phyloP scores from a whole-genome alignment of 305 asterid species.

The Nicotiana rustica region DNA sequence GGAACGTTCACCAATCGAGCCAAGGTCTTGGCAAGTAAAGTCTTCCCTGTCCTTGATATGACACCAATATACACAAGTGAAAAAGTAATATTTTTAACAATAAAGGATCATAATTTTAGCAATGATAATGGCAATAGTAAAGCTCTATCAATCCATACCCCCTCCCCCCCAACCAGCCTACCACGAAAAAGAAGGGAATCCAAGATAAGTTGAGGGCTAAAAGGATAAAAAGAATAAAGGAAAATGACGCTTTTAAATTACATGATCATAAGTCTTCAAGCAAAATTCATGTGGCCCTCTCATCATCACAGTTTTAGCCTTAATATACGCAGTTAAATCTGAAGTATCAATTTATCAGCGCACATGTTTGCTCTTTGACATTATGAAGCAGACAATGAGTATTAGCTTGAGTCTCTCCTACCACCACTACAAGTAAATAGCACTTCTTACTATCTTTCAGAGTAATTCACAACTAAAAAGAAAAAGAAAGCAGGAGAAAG shows the following conservation, averaged over 20 bases:
- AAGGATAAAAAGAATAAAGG: conserved; percentile 15
- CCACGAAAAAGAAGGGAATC: background rate
- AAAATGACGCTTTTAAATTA: background rate
- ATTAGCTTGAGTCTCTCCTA: background rate
- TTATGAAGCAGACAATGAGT: conserved; percentile 6
- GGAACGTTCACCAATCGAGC: conserved; percentile 98
- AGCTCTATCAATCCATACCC: background rate
- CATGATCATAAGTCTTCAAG: background rate
- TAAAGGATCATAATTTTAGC: background rate
- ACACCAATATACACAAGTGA: conserved; percentile 60
- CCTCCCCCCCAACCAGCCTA: background rate
- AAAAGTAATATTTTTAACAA: conserved; percentile 51
- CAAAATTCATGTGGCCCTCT: background rate
- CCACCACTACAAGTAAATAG: conserved; percentile 1
- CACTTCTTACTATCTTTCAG: background rate
- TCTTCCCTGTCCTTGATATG: conserved; percentile 98
- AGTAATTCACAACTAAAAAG: background rate
- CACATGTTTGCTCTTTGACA: conserved; percentile 2
- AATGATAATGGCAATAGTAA: background rate
- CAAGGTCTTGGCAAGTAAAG: conserved; percentile 95
- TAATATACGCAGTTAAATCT: background rate
- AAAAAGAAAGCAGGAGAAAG: conserved; percentile 16
- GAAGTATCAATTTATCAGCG: background rate
- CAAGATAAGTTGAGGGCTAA: conserved; percentile 11
- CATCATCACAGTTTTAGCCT: background rate